Evolutionary conservation across 371 early-diverging fungal species (phyloP), one percentile per base, ranked within the genome.

Genomic region (Mortierella sp.): DNA sequence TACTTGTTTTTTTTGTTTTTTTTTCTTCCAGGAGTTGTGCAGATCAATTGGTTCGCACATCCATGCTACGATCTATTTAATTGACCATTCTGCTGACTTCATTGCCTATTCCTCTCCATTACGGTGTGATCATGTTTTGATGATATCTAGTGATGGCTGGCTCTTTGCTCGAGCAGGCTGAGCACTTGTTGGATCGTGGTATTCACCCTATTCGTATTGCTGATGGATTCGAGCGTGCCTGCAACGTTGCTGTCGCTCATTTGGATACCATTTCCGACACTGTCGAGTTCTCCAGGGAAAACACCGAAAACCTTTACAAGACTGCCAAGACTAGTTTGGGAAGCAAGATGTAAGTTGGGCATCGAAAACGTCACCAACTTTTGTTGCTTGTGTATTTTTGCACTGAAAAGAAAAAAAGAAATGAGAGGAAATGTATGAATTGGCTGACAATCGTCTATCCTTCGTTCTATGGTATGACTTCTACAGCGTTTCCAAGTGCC

Each of bases 141-240:
- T 16, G 41, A 9, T 37, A 8, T 66, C 14, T 80, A 96, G 99
- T 99, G 9, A 92, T 99, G 70, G 99, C 99, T 55, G 97, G 99
- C 67, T 97, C 99, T 40, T 88, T 99, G 40, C 91, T 99, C 74
- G 99, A 98, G 87, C 96, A 99, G 88, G 97, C 99, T 43, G 98
- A 98, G 87, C 92, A 91, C 73, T 90, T 99, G 61, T 88, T 99
- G 71, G 97, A 98, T 79, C 94, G 96, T 68, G 99, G 99, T 63
- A 97, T 99, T 80, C 99, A 99, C 85, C 99, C 99, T 66, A 97
- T 99, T 77, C 97, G 99, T 84, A 97, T 99, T 79, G 93, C 99
- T 43, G 99, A 99, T 85, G 99, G 99, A 40, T 99, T 97, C 87
- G 99, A 99, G 89, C 93, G 94, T 64, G 99, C 99, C 14, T 97